Conservation (phyloP, 805 yeast species). For the Lipomyces japonicus region DNA sequence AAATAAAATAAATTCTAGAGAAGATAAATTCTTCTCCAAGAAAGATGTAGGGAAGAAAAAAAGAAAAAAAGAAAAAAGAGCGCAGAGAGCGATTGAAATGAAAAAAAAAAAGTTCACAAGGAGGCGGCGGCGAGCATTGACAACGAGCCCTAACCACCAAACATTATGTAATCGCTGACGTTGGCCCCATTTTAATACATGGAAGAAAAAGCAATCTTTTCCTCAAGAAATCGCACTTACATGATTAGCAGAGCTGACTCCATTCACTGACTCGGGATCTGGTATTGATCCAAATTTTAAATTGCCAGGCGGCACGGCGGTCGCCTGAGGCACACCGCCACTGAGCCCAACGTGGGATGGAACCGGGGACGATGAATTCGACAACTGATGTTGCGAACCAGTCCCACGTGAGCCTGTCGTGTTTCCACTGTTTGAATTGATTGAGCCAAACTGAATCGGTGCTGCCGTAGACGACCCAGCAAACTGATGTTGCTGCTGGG, state of each 20-base stretch:
- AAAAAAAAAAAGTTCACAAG: constrained; percentile 16
- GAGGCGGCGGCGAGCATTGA: constrained; percentile 4
- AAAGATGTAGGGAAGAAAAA: constrained; percentile 7
- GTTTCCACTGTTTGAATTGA: constrained; percentile 9
- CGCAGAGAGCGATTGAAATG: constrained; percentile 1
- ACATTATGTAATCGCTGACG: neutral
- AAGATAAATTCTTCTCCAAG: constrained; percentile 22
- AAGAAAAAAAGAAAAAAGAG: neutral
- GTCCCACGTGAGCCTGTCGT: constrained; percentile 4
- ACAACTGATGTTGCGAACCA: constrained; percentile 1
- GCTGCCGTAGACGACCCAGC: constrained; percentile 7
- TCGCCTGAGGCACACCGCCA: constrained; percentile 21
- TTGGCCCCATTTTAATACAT: no score
- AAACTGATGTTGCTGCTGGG: constrained; percentile 7
- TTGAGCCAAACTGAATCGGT: constrained; percentile 26
- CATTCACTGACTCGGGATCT: neutral
- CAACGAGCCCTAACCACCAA: neutral
- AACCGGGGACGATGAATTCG: constrained; percentile 18
- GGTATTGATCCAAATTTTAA: constrained; percentile 17
- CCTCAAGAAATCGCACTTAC: no score
- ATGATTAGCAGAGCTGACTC: no score
- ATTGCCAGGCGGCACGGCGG: constrained; percentile 9
- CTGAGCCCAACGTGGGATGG: constrained; percentile 17
- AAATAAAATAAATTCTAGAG: constrained; percentile 4
- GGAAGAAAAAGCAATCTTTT: no score